These are phyloP conservation scores for Malassezia brasiliensis DNA, from an alignment of 1,284 basidiomycete species.

Conservation along the genomic window DNA sequence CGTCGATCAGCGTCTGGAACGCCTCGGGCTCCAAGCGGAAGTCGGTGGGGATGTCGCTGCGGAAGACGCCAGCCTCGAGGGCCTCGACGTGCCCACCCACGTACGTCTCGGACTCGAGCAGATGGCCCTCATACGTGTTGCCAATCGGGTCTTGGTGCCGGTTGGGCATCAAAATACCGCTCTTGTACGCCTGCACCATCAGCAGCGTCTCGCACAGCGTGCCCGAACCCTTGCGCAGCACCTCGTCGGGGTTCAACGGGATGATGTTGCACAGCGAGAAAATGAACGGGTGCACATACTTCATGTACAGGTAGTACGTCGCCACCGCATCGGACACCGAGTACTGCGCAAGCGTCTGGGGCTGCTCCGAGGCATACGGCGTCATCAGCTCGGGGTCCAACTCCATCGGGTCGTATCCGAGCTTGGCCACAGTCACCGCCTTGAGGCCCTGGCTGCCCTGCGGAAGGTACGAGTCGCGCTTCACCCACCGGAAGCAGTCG, in stretches of 20 bases:
- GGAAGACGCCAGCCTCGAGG: slow-evolving; percentile 93
- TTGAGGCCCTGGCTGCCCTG: slow-evolving; percentile 98
- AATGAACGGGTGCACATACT: slow-evolving; percentile 99
- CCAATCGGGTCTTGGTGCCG: slow-evolving; percentile 86
- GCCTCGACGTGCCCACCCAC: slow-evolving; percentile 99
- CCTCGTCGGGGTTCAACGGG: slow-evolving; percentile 91
- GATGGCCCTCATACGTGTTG: slow-evolving; percentile 87
- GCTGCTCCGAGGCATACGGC: slow-evolving; percentile 95
- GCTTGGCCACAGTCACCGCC: slow-evolving; percentile 89
- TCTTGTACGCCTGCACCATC: slow-evolving; percentile 95
- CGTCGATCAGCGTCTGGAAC: slow-evolving; percentile 82
- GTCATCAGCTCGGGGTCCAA: slow-evolving; percentile 99
- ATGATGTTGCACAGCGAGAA: slow-evolving; percentile 99
- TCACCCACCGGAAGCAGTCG: slow-evolving; percentile 99
- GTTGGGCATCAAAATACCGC: slow-evolving; percentile 93
- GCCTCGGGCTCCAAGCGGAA: slow-evolving; percentile 88
- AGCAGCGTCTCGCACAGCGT: slow-evolving; percentile 94
- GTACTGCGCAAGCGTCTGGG: slow-evolving; percentile 88
- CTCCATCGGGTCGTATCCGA: slow-evolving; percentile 95
- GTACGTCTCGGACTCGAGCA: slow-evolving; percentile 93
- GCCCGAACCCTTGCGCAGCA: slow-evolving; percentile 87
- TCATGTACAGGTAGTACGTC: slow-evolving; percentile 99
- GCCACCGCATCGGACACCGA: slow-evolving; percentile 99
- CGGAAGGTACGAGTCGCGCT: slow-evolving; percentile 97
- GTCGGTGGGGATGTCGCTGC: slow-evolving; percentile 86